Evolutionary conservation across 2,329 filamentous ascomycete genomes (phyloP).

Genomic region (Cladosporium halotolerans): DNA sequence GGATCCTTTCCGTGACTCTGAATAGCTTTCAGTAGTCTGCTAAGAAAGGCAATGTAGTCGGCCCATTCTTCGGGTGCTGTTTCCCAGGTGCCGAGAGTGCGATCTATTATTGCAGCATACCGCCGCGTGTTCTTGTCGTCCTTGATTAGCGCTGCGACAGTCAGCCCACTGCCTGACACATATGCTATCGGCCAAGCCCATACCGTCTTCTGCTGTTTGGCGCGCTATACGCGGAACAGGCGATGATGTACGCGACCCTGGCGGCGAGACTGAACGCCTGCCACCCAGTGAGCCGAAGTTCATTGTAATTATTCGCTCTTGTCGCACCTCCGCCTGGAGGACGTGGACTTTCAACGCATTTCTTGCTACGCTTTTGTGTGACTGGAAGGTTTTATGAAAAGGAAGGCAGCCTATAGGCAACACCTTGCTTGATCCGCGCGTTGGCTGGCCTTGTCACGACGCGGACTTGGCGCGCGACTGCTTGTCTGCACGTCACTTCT

Average conservation of each 20-base stretch:
- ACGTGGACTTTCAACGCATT: not conserved
- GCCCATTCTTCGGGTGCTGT: constrained; percentile 96
- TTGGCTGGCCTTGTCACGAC: not conserved
- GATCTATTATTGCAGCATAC: constrained; percentile 83
- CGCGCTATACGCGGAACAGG: constrained; percentile 71
- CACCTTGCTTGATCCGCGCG: constrained; percentile 7
- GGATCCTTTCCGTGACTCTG: constrained; percentile 74
- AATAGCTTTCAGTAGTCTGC: constrained; percentile 82
- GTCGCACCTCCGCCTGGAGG: not conserved
- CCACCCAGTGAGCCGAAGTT: constrained; percentile 7
- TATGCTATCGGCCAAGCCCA: constrained; percentile 25
- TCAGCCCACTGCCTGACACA: constrained; percentile 6
- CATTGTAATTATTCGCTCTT: not conserved
- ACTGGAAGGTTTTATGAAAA: not conserved
- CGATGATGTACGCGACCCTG: constrained; percentile 76
- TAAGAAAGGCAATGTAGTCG: constrained; percentile 96
- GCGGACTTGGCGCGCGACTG: not conserved
- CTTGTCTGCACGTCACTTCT: not conserved
- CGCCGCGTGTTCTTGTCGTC: constrained; percentile 70
- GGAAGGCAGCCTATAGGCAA: not conserved
- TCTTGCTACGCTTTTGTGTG: not conserved
- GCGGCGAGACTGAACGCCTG: constrained; percentile 51
- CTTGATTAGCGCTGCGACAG: constrained; percentile 32
- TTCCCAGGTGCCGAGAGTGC: constrained; percentile 83
- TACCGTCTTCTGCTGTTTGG: constrained; percentile 71